phyloP scores from a whole-genome alignment of 257 asterid genomes.

The Fraxinus quadrangulata region DNA sequence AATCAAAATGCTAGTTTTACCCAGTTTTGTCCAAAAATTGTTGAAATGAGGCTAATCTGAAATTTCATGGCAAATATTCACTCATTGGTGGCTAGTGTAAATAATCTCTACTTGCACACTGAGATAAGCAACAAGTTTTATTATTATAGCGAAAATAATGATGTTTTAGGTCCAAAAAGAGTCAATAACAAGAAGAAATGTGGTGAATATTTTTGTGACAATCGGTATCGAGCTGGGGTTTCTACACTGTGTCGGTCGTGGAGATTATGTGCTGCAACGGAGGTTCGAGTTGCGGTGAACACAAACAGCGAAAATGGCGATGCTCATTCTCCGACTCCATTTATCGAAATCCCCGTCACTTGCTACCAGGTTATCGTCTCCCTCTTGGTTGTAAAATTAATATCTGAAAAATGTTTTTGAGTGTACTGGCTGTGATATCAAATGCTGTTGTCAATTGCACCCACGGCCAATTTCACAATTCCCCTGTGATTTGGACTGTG shows the following conservation, averaged over 20 bases:
- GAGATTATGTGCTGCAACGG: slow-evolving; percentile 49
- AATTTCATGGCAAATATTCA: slow-evolving; percentile 47
- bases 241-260: slow-evolving; percentile 37
- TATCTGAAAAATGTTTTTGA: neutral
- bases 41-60: slow-evolving; percentile 39
- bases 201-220: slow-evolving; percentile 21
- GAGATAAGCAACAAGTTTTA: slow-evolving; percentile 24
- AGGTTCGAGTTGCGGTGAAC: slow-evolving; percentile 42
- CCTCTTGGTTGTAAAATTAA: neutral
- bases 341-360: slow-evolving; percentile 80
- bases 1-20: slow-evolving; percentile 20
- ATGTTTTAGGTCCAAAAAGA: slow-evolving; percentile 28
- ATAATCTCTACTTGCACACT: slow-evolving; percentile 21
- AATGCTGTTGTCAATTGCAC: neutral
- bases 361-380: slow-evolving; percentile 72
- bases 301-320: slow-evolving; percentile 24
- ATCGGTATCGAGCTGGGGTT: slow-evolving; percentile 39
- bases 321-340: slow-evolving; percentile 39
- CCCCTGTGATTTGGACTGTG: neutral
- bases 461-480: neutral
- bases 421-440: neutral
- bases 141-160: slow-evolving; percentile 22
- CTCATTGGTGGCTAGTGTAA: slow-evolving; percentile 37
- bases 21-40: neutral
- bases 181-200: slow-evolving; percentile 28